Evolutionary conservation across 306 rosid genomes (phyloP), one percentile per base, ranked within the genome.

Genomic region (Cicer arietinum): DNA sequence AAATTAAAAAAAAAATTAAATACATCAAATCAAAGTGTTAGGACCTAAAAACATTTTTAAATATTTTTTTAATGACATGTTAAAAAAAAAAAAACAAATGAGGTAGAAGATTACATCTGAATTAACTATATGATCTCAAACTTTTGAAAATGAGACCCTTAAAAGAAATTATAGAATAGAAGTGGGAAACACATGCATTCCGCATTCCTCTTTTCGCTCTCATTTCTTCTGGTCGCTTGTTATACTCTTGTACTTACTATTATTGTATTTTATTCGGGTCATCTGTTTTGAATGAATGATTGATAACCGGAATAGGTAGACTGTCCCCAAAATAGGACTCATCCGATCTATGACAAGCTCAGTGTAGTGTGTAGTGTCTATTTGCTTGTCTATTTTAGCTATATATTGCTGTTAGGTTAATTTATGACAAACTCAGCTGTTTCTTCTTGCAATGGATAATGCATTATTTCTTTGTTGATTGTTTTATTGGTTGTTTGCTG

Each of bases 401-500:
- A 3, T 75, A 25, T 25, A 25, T 25, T 58, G 56, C 74, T 45
- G 7, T 25, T 25, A 68, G 16, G 59, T 12, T 46, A 44, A 25
- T 75, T 9, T 41, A 41, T 64, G 51, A 25, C 51, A 8, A 41
- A 30, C 50, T 14, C 42, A 58, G 17, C 12, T 54, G 40, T 46
- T 25, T 68, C 77, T 63, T 61, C 62, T 6, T 6, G 18, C 41
- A 25, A 45, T 50, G 10, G 10, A 69, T 35, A 9, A 57, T 66
- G 63, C 67, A 25, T 46, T 39, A 61, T 35, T 52, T 61, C 9
- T 77, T 52, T 67, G 66, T 54, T 69, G 74, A 50, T n/a, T 73
- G 64, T 37, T 68, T 74, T 73, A 10, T 30, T 73, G 65, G 67
- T 47, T 73, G 22, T 58, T 80, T 61, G 68, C 44, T 77, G 45